Conservation (phyloP, 805 yeast genomes). For the Saccharomycopsis guyanensis region DNA sequence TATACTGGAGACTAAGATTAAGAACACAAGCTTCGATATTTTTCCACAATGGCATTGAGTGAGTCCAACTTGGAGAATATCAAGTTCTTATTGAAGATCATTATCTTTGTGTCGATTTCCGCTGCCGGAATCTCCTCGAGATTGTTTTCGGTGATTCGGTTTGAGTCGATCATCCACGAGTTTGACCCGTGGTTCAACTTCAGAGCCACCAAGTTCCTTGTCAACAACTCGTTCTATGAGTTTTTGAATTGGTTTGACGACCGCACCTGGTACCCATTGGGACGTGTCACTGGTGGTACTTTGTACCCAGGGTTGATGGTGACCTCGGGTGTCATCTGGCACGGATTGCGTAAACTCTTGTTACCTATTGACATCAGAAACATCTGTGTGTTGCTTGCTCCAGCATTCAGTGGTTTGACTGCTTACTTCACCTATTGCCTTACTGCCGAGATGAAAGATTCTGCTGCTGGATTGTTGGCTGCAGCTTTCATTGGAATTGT, state of each 20-base stretch:
- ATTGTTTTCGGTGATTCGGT: slow-evolving; percentile 90
- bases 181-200: slow-evolving; percentile 96
- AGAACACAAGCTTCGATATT: not conserved
- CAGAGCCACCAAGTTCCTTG: slow-evolving; percentile 91
- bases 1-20: too few relatives aligned
- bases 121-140: slow-evolving; percentile 91
- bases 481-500: slow-evolving; percentile 96
- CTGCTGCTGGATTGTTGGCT: slow-evolving; percentile 82
- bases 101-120: slow-evolving; percentile 69
- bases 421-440: slow-evolving; percentile 83
- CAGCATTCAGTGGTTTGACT: slow-evolving; percentile 90
- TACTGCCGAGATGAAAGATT: slow-evolving; percentile 83
- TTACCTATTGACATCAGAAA: slow-evolving; percentile 92
- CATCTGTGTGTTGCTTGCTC: slow-evolving; percentile 92
- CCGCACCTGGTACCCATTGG: slow-evolving; percentile 98
- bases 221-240: slow-evolving; percentile 74
- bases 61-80: slow-evolving; percentile 21
- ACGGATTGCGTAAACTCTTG: slow-evolving; percentile 51
- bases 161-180: slow-evolving; percentile 95
- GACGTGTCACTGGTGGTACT: slow-evolving; percentile 98
- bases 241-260: slow-evolving; percentile 98
- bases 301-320: slow-evolving; percentile 98
- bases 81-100: slow-evolving; percentile 45
- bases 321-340: slow-evolving; percentile 88
- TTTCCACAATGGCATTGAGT: not conserved